A percentile compares a stretch with the other conserved stretches of the same genome.
These are phyloP conservation scores for Phytophthora podocarpi DNA, from an alignment of 352 stramenopile genomes.

Conservation along the genomic window DNA sequence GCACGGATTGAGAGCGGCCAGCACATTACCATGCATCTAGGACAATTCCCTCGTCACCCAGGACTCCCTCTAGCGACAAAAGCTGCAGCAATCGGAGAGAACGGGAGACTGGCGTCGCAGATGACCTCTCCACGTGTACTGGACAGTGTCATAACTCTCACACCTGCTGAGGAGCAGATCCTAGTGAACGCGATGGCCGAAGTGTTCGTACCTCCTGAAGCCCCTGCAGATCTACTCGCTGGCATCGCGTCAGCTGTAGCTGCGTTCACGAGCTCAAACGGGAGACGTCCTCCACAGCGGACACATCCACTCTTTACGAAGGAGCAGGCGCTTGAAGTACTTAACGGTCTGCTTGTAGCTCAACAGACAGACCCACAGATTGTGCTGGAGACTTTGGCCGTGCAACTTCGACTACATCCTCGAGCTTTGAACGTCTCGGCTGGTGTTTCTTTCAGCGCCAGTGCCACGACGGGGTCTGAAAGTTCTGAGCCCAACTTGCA, in stretches of 20 bases:
- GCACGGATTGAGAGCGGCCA: conserved; percentile 70
- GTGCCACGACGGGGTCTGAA: neutral
- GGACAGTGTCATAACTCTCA: conserved; percentile 68
- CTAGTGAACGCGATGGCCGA: conserved; percentile 57
- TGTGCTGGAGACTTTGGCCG: conserved; percentile 33
- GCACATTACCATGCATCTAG: conserved; percentile 65
- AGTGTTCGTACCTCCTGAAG: conserved; percentile 49
- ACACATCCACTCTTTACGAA: conserved; percentile 44
- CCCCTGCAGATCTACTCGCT: conserved; percentile 51
- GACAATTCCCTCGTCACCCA: conserved; percentile 29
- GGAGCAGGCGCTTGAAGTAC: conserved; percentile 41
- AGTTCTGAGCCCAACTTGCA: conserved; percentile 35
- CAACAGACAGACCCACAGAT: conserved; percentile 31
- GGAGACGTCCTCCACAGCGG: conserved; percentile 45
- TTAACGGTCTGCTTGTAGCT: conserved; percentile 34
- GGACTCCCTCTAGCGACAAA: conserved; percentile 16
- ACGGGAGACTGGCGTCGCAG: conserved; percentile 10
- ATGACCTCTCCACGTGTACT: conserved; percentile 32
- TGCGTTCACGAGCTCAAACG: conserved; percentile 54
- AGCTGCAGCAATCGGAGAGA: conserved; percentile 16
- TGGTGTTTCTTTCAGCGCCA: conserved; percentile 33
- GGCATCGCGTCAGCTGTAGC: conserved; percentile 62
- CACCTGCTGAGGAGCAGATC: conserved; percentile 49
- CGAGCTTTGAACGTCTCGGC: conserved; percentile 32
- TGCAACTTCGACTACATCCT: conserved; percentile 29